Percentiles rank a stretch among this genome's conserved stretches.
Evolutionary conservation across 1,284 basidiomycete genomes (phyloP).

Genomic region (Sporisorium iseilematis-ciliati): DNA sequence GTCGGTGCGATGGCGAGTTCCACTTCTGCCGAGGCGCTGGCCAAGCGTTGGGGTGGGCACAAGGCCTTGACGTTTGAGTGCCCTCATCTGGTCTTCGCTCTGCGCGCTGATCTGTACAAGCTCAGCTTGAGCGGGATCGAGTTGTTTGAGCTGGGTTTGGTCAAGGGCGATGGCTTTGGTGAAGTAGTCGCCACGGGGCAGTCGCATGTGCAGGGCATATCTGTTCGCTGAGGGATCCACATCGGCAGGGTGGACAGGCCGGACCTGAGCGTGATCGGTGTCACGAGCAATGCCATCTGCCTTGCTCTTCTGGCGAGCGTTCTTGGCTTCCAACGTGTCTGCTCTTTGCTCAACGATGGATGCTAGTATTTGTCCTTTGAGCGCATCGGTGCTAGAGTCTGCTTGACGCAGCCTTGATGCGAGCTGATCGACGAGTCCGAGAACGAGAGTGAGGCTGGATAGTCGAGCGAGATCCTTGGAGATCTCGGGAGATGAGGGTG

Average conservation of each 20-base stretch:
- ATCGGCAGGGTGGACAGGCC: background rate
- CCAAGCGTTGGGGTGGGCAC: conserved; percentile 47
- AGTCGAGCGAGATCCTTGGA: conserved; percentile 22
- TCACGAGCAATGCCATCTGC: background rate
- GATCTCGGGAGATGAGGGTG: conserved; percentile 2
- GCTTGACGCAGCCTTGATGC: conserved; percentile 30
- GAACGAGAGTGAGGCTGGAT: conserved; percentile 30
- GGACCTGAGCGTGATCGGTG: background rate
- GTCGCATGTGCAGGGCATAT: conserved; percentile 65
- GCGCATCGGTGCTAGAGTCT: conserved; percentile 17
- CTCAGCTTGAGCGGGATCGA: conserved; percentile 59
- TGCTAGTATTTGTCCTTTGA: conserved; percentile 26
- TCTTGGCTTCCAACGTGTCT: conserved; percentile 17
- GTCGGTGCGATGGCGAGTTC: conserved; percentile 26
- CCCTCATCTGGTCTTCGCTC: conserved; percentile 30
- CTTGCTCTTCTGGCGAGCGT: conserved; percentile 6
- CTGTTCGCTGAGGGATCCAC: conserved; percentile 25
- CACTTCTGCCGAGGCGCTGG: conserved; percentile 33
- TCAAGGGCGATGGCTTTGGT: conserved; percentile 57
- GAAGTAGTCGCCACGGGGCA: conserved; percentile 66
- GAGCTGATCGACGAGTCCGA: conserved; percentile 49
- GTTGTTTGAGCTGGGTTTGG: conserved; percentile 16
- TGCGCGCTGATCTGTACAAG: conserved; percentile 57
- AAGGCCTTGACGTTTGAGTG: conserved; percentile 27
- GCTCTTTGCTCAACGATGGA: conserved; percentile 30